phyloP scores from a whole-genome alignment of 2,329 filamentous ascomycete species.

The Diaporthe sp. region DNA sequence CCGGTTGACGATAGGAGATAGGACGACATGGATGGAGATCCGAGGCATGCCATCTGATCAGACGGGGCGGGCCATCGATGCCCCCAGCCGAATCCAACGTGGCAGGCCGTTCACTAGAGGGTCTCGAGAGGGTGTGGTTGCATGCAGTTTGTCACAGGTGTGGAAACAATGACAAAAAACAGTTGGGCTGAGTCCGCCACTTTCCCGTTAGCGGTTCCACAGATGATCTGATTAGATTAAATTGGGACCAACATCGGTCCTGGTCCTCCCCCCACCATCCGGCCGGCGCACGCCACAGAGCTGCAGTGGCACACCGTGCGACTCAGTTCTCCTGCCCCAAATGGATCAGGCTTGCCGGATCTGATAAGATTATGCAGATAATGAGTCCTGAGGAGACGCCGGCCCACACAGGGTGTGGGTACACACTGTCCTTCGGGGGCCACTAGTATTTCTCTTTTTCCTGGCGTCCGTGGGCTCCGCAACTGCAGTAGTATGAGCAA shows the following conservation, averaged over 20 bases:
- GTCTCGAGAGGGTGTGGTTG: neutral
- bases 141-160: neutral
- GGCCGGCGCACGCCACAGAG: neutral
- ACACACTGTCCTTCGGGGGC: neutral
- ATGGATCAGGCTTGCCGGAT: neutral
- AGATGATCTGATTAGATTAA: slow-evolving; percentile 31
- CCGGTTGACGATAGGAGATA: neutral
- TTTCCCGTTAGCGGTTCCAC: slow-evolving; percentile 8
- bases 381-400: neutral
- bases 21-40: neutral
- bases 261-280: neutral
- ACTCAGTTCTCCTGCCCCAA: neutral
- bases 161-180: slow-evolving; percentile 25
- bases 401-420: neutral
- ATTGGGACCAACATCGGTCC: neutral
- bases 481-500: slow-evolving; percentile 25
- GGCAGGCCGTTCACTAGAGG: neutral
- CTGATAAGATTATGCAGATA: slow-evolving; percentile 31
- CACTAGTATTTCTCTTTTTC: neutral
- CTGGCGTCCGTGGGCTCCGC: neutral
- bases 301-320: neutral
- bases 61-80: neutral
- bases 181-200: slow-evolving; percentile 8
- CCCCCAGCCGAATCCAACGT: neutral
- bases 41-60: neutral